Conservation (phyloP, 2,329 filamentous ascomycete species). For the Pseudophaeomoniella oleicola region DNA sequence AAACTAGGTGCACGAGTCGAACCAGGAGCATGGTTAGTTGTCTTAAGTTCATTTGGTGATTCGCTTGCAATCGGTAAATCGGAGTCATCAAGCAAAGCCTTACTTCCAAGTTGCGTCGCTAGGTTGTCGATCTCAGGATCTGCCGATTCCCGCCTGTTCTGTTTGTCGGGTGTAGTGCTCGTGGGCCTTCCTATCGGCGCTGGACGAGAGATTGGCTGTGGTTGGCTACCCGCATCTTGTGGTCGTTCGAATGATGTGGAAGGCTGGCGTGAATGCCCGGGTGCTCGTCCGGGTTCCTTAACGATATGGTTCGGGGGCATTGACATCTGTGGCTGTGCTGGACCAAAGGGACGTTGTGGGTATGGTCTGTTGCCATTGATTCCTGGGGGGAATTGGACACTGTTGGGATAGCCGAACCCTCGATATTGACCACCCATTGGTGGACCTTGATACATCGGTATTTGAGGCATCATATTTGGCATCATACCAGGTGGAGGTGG, state of each 20-base stretch:
- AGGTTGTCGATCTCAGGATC: conserved; percentile 54
- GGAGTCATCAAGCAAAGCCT: conserved; percentile 64
- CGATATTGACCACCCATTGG: conserved; percentile 41
- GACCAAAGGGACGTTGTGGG: conserved; percentile 30
- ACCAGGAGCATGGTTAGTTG: conserved; percentile 28
- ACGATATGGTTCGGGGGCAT: conserved; percentile 15
- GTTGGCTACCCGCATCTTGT: conserved; percentile 43
- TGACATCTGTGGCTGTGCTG: conserved; percentile 24
- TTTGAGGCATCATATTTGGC: conserved; percentile 37
- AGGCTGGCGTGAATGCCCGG: conserved; percentile 59
- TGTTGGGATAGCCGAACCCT: conserved; percentile 34
- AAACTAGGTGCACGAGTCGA: conserved; percentile 30
- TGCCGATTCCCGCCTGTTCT: conserved; percentile 19
- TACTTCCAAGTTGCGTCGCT: conserved; percentile 73
- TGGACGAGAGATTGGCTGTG: conserved; percentile 66
- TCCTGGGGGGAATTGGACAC: conserved; percentile 41
- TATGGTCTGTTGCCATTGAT: conserved; percentile 48
- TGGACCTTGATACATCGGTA: conserved; percentile 36
- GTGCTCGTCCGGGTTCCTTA: conserved; percentile 24
- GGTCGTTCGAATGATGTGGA: conserved; percentile 37
- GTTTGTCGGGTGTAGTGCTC: conserved; percentile 47
- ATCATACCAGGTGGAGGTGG: conserved; percentile 39
- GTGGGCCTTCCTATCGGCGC: conserved; percentile 78
- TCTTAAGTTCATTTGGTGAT: conserved; percentile 26
- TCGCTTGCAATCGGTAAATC: conserved; percentile 49